phyloP scores from a whole-genome alignment of 345 rosid genomes.

The Salix dunnii region DNA sequence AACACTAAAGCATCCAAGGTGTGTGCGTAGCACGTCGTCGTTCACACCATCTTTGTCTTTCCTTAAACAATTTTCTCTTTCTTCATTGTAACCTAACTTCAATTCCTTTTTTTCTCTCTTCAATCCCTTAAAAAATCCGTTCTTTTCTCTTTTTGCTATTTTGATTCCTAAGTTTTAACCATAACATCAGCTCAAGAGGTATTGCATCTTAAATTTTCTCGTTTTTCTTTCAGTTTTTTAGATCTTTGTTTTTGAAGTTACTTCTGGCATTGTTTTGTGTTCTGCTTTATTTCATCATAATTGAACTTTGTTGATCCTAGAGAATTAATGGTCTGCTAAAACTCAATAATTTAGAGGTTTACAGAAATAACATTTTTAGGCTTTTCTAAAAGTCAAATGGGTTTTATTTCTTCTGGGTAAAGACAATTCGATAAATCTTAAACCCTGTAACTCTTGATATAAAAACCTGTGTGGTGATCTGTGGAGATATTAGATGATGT shows the following conservation, averaged over 20 bases:
- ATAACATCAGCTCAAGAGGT: neutral
- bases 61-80: neutral
- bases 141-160: neutral
- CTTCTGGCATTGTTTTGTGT: neutral
- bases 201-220: neutral
- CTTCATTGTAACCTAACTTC: conserved; percentile 24
- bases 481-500: neutral
- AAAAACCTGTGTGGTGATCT: neutral
- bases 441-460: neutral
- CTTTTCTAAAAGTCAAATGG: neutral
- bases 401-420: neutral
- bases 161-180: neutral
- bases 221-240: neutral
- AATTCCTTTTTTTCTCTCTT: conserved; percentile 17
- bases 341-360: neutral
- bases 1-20: conserved; percentile 12
- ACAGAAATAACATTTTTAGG: neutral
- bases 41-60: conserved; percentile 4
- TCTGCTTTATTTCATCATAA: neutral
- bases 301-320: neutral
- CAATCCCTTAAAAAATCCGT: conserved; percentile 4
- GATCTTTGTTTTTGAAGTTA: neutral
- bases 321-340: neutral
- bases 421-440: neutral
- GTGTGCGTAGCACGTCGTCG: conserved; percentile 52